phyloP scores from a whole-genome alignment of 2,329 filamentous ascomycete genomes.

The Plenodomus biglobosus region DNA sequence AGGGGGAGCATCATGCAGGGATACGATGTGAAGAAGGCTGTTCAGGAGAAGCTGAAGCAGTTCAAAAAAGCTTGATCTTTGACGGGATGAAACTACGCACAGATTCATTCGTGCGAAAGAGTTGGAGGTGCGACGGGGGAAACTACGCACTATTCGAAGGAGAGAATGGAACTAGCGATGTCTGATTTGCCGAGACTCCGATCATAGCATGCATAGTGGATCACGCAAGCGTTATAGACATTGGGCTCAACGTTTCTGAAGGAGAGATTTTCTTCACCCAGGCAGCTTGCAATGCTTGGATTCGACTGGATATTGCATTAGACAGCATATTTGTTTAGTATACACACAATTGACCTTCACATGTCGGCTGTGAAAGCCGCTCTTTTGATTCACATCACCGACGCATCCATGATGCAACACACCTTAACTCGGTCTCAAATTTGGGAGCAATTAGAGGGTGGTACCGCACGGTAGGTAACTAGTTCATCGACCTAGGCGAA shows the following conservation, averaged over 20 bases:
- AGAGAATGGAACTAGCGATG: not conserved
- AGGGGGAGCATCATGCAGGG: slow-evolving; percentile 45
- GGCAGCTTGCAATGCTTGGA: not conserved
- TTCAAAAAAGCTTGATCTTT: slow-evolving; percentile 23
- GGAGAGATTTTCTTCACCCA: not conserved
- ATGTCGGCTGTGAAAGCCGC: not conserved
- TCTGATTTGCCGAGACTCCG: not conserved
- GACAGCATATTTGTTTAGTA: not conserved
- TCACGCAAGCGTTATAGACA: not conserved
- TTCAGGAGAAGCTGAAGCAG: slow-evolving; percentile 26
- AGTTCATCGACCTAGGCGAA: not conserved
- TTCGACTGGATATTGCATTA: not conserved
- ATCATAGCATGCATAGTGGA: not conserved
- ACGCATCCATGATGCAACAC: not conserved
- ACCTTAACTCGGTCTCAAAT: not conserved
- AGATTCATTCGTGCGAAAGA: not conserved
- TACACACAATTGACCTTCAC: not conserved
- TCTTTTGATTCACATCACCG: not conserved
- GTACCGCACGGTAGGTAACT: too few relatives aligned
- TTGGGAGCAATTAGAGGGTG: not conserved
- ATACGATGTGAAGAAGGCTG: slow-evolving; percentile 41
- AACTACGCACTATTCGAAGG: too few relatives aligned
- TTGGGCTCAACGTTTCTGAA: not conserved
- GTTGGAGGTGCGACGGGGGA: not conserved
- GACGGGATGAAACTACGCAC: not conserved